Conservation (phyloP, 2,329 filamentous ascomycete genomes). For the Penicillium verrucosum region DNA sequence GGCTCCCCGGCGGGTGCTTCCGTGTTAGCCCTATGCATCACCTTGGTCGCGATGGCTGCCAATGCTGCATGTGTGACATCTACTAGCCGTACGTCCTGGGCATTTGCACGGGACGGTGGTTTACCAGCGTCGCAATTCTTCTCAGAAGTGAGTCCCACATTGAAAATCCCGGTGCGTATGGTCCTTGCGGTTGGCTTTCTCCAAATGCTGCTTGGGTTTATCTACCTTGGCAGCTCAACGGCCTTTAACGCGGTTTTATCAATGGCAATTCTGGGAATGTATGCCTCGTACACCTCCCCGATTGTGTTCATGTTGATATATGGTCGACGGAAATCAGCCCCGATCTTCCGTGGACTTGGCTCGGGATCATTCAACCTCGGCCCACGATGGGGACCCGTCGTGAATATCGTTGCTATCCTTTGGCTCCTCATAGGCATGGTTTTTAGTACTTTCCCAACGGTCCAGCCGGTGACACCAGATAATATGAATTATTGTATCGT, state of each 20-base stretch:
- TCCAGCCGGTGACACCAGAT: constrained; percentile 17
- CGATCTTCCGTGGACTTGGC: constrained; percentile 4
- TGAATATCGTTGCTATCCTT: constrained; percentile 13
- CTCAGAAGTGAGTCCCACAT: constrained; percentile 37
- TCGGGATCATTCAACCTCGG: constrained; percentile 13
- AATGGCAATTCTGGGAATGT: constrained; percentile 49
- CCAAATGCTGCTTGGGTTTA: constrained; percentile 46
- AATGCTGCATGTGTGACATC: constrained; percentile 21
- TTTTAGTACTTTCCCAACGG: constrained; percentile 22
- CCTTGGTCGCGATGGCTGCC: constrained; percentile 14
- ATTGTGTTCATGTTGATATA: constrained; percentile 36
- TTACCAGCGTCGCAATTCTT: constrained; percentile 46
- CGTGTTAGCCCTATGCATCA: constrained; percentile 13
- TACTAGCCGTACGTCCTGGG: constrained; percentile 39
- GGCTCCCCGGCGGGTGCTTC: constrained; percentile 14
- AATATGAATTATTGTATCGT: constrained; percentile 24
- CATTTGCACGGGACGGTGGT: constrained; percentile 52
- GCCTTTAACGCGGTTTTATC: constrained; percentile 45
- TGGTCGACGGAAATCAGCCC: constrained; percentile 7
- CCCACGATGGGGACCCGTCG: constrained; percentile 11
- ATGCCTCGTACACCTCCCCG: constrained; percentile 47
- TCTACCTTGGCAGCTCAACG: constrained; percentile 46
- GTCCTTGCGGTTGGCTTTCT: constrained; percentile 45
- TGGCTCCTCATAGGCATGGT: constrained; percentile 20
- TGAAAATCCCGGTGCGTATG: constrained; percentile 47